A percentile compares a stretch with the other conserved stretches of the same genome.
These are phyloP conservation scores for Phytomonas serpens DNA, from an alignment of 208 protist species.

Conservation along the genomic window DNA sequence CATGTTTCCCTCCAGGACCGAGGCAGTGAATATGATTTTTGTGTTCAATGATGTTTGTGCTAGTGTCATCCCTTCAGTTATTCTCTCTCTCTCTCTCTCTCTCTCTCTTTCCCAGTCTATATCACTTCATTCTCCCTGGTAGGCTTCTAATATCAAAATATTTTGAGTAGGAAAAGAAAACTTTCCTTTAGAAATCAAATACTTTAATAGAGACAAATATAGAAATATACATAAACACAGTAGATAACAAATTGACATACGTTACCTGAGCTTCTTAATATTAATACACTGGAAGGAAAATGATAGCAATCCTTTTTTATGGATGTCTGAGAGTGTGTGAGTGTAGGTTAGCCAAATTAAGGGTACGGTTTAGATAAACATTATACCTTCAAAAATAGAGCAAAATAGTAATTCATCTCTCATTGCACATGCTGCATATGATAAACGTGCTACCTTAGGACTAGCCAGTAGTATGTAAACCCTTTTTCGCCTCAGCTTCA, in stretches of 20 bases:
- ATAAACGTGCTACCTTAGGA: constrained; percentile 4
- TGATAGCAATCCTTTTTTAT: neutral
- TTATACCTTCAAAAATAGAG: neutral
- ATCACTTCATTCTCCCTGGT: neutral
- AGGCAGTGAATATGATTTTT: neutral
- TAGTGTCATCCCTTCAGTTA: neutral
- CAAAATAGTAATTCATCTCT: neutral
- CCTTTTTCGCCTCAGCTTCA: constrained; percentile 27
- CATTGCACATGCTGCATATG: neutral
- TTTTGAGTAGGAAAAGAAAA: neutral
- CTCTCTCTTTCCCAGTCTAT: neutral
- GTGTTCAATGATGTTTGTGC: neutral
- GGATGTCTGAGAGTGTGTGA: neutral
- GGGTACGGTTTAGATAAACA: neutral
- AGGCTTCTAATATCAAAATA: neutral
- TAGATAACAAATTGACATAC: neutral
- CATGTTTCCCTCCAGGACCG: neutral
- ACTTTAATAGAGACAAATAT: neutral
- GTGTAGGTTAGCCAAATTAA: neutral
- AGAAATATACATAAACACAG: neutral
- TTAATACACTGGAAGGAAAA: neutral
- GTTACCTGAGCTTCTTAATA: neutral
- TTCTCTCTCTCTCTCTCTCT: neutral
- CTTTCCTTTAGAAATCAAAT: constrained; percentile 1
- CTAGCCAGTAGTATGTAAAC: constrained; percentile 1